These are phyloP conservation scores for Aspergillus quadrilineatus DNA, from an alignment of 2,329 filamentous ascomycete species.

Conservation along the genomic window DNA sequence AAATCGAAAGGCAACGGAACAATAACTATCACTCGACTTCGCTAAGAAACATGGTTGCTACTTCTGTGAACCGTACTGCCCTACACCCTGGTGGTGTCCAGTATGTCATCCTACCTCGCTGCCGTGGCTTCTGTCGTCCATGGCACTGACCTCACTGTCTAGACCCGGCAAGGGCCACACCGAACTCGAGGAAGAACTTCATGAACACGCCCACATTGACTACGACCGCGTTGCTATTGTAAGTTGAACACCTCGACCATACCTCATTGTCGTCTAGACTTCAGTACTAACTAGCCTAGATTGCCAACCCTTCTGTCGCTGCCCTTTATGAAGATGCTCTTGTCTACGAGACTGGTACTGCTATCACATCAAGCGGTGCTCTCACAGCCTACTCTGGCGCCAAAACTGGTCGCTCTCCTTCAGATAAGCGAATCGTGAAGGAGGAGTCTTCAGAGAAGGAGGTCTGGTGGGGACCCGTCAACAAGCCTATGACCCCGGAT, in stretches of 20 bases:
- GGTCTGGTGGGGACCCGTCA: constrained; percentile 98
- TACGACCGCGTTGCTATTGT: constrained; percentile 98
- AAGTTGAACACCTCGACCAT: constrained; percentile 39
- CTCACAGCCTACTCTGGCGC: constrained; percentile 96
- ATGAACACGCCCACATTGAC: constrained; percentile 97
- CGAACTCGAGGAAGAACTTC: constrained; percentile 94
- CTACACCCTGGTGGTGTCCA: constrained; percentile 88
- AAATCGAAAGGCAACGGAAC: constrained; percentile 57
- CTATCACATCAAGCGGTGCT: constrained; percentile 93
- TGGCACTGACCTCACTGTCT: constrained; percentile 19
- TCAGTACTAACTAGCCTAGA: constrained; percentile 41
- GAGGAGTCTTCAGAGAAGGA: constrained; percentile 85
- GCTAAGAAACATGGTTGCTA: constrained; percentile 51
- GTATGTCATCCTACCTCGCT: constrained; percentile 57
- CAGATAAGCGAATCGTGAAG: constrained; percentile 96
- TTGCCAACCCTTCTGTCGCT: constrained; percentile 90
- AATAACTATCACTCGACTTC: constrained; percentile 61
- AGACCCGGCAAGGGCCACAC: constrained; percentile 87
- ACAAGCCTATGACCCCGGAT: constrained; percentile 97
- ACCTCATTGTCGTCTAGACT: constrained; percentile 71
- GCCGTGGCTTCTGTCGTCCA: background rate
- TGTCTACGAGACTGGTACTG: constrained; percentile 94
- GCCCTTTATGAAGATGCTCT: constrained; percentile 98
- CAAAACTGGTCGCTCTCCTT: constrained; percentile 95
- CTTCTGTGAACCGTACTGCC: constrained; percentile 81